These are phyloP conservation scores for Gaillardinia entomophila DNA, from an alignment of 805 yeast genomes.

Conservation along the genomic window DNA sequence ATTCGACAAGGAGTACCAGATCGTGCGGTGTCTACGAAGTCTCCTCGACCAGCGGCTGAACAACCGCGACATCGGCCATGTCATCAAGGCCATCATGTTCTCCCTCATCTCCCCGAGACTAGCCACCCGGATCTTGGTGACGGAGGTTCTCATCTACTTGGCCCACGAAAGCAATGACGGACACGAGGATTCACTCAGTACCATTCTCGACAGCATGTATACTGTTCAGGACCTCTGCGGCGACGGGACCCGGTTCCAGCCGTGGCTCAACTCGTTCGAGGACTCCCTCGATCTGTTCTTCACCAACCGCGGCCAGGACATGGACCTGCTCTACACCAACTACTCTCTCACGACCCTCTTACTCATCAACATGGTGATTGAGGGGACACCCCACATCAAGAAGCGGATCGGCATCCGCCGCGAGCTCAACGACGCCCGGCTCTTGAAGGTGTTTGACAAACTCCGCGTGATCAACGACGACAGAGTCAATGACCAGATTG, in stretches of 20 bases:
- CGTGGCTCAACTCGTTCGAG: conserved; percentile 36
- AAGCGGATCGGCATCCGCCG: conserved; percentile 25
- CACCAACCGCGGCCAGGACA: conserved; percentile 6
- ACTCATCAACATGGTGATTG: conserved; percentile 28
- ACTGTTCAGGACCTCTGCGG: conserved; percentile 30
- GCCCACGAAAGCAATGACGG: conserved; percentile 16
- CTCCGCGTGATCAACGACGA: conserved; percentile 23
- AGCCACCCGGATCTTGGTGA: conserved; percentile 34
- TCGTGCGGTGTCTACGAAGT: conserved; percentile 32
- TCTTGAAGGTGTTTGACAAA: conserved; percentile 30
- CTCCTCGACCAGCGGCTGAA: conserved; percentile 23
- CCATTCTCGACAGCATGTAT: conserved; percentile 25
- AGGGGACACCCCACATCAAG: conserved; percentile 19
- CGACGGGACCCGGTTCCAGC: conserved; percentile 31
- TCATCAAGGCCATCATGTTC: conserved; percentile 30
- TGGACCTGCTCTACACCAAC: conserved; percentile 19
- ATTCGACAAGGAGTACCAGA: conserved; percentile 33
- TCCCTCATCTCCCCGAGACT: conserved; percentile 37
- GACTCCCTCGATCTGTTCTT: conserved; percentile 26
- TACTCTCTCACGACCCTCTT: conserved; percentile 32
- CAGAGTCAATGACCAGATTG: conserved; percentile 30
- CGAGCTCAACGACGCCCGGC: conserved; percentile 31
- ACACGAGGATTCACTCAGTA: conserved; percentile 14
- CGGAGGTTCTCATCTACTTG: conserved; percentile 37
- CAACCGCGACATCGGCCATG: conserved; percentile 11